Evolutionary conservation across 1,284 basidiomycete genomes (phyloP).

Genomic region (Melanopsichium pennsylvanicum): DNA sequence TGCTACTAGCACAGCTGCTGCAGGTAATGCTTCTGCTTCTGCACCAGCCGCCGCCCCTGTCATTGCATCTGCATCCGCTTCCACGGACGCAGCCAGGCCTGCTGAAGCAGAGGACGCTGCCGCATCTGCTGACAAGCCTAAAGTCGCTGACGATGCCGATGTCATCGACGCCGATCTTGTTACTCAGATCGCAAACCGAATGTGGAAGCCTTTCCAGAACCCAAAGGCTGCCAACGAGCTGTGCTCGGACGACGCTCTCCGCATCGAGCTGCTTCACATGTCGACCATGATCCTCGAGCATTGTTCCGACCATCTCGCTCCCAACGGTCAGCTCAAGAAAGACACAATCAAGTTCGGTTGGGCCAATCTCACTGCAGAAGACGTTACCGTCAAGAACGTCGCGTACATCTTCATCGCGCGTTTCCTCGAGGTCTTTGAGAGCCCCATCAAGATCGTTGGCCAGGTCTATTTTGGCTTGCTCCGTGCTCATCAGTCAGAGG

Average conservation of each 20-base stretch:
- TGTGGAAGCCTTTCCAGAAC: slow-evolving; percentile 82
- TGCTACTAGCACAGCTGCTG: background rate
- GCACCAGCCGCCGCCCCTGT: background rate
- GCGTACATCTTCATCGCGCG: slow-evolving; percentile 92
- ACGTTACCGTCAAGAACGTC: slow-evolving; percentile 91
- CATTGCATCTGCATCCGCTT: slow-evolving; percentile 1
- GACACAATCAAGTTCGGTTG: slow-evolving; percentile 96
- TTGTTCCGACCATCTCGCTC: slow-evolving; percentile 73
- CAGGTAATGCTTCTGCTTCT: background rate
- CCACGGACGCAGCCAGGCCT: slow-evolving; percentile 8
- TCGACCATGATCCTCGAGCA: slow-evolving; percentile 88
- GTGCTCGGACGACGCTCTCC: slow-evolving; percentile 79
- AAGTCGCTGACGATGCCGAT: slow-evolving; percentile 16
- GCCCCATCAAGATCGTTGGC: slow-evolving; percentile 90
- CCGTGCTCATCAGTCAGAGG: slow-evolving; percentile 80
- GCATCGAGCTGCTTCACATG: slow-evolving; percentile 89
- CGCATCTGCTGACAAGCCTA: slow-evolving; percentile 61
- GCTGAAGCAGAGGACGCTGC: slow-evolving; percentile 58
- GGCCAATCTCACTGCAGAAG: slow-evolving; percentile 83
- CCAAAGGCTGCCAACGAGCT: slow-evolving; percentile 59
- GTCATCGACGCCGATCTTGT: slow-evolving; percentile 76
- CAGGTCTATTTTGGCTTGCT: slow-evolving; percentile 95
- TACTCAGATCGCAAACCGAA: slow-evolving; percentile 74
- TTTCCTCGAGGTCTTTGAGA: slow-evolving; percentile 90
- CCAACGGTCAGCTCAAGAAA: slow-evolving; percentile 81